Base-by-base conservation (phyloP, 768 basidiomycete genomes). In the Cystofilobasidium ferigula region DNA sequence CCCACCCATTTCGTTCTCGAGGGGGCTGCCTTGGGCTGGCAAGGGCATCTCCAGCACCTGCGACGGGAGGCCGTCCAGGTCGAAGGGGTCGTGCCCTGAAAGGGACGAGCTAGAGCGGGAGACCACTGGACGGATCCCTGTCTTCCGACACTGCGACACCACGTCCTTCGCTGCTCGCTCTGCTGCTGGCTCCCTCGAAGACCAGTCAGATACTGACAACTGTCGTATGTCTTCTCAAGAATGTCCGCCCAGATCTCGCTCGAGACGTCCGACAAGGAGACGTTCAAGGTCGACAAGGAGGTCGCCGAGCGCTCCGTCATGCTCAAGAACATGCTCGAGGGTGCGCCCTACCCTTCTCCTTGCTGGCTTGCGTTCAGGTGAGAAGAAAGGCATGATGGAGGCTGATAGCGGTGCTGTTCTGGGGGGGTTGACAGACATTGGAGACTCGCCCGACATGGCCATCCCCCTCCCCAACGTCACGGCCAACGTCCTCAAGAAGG, bases 301-400 rank as follows among this genome's bases (percentile, higher is more conserved):
- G 89, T 99, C 64, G 90, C 90, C 63, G 89, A 93, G 79, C 88
- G 95, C 76, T 87, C 85, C 69, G 91, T 94, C 13, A 84, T 99
- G 72, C 95, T 99, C 78, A 95, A 94, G 82, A 94, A 95, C 81
- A 97, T 99, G 95, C 87, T 98, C 61, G 95, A 98, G 79, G 95
- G 95, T 89, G 64, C 45, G 79, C 70, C 13, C n/a, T n/a, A 57
- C 42, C 22, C 40, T 43, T 48, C 32, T 53, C 56, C 36, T 60
- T 12, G 28, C 35, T 57, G 34, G 45, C 58, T n/a, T 26, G 7
- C 40, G 14, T 54, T 58, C 45, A 5, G n/a, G n/a, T n/a, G n/a
- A n/a, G n/a, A n/a, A n/a, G n/a, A n/a, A n/a, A n/a, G 26, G 35
- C 58, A 26, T 36, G 57, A 12, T 56, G 22, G 28, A 35, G 14